A percentile compares a stretch with the other conserved stretches of the same genome.
These are phyloP conservation scores for Cryphonectria parasitica DNA, from an alignment of 2,329 filamentous ascomycete genomes.

Conservation along the genomic window DNA sequence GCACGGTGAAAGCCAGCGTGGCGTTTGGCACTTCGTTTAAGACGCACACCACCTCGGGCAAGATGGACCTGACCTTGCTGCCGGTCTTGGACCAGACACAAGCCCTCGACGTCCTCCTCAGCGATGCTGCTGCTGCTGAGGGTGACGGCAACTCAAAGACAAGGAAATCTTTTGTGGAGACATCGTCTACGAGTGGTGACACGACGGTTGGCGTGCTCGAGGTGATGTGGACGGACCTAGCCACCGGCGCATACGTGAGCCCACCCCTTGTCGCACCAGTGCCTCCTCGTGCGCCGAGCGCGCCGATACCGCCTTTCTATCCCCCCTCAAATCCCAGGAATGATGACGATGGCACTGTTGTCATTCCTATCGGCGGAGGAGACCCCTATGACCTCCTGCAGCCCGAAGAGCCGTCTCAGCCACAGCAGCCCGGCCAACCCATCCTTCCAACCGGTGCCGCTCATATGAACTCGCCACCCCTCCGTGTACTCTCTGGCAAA, in stretches of 20 bases:
- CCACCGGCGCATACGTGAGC: slow-evolving; percentile 32
- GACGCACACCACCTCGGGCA: slow-evolving; percentile 47
- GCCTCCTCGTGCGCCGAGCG: not conserved
- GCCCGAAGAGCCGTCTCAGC: too few species aligned
- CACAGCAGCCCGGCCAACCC: not conserved
- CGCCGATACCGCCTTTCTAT: not conserved
- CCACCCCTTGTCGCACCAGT: slow-evolving; percentile 29
- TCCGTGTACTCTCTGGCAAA: slow-evolving; percentile 44
- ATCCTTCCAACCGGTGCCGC: slow-evolving; percentile 1
- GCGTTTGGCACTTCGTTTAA: slow-evolving; percentile 44
- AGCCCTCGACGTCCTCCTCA: slow-evolving; percentile 8
- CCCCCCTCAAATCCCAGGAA: not conserved
- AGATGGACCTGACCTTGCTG: slow-evolving; percentile 45
- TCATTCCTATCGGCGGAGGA: slow-evolving; percentile 27
- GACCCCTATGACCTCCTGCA: slow-evolving; percentile 29
- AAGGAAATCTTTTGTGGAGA: slow-evolving; percentile 40
- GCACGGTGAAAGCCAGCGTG: slow-evolving; percentile 45
- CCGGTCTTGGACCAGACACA: slow-evolving; percentile 45
- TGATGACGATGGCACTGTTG: not conserved
- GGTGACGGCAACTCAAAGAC: slow-evolving; percentile 12
- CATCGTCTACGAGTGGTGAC: slow-evolving; percentile 49
- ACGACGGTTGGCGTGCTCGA: slow-evolving; percentile 47
- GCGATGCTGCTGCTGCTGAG: not conserved
- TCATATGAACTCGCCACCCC: slow-evolving; percentile 24
- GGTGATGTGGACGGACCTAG: slow-evolving; percentile 46